These are phyloP conservation scores for Excoecaria cochinchinensis DNA, from an alignment of 345 rosid genomes.

Conservation along the genomic window DNA sequence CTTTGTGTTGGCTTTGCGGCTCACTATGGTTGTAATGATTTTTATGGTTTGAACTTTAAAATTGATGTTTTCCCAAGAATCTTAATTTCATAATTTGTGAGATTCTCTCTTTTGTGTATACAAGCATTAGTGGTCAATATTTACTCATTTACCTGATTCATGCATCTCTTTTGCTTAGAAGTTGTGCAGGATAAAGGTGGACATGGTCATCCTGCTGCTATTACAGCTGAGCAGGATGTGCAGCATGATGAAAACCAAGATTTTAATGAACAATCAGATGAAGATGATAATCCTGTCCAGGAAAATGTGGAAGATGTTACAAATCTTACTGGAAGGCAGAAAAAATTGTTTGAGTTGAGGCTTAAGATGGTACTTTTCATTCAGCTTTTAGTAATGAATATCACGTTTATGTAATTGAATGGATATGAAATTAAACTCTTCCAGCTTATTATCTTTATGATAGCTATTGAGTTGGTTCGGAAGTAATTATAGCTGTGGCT, in stretches of 20 bases:
- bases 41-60: neutral
- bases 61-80: neutral
- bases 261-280: slow-evolving; percentile 44
- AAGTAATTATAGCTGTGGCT: slow-evolving; percentile 5
- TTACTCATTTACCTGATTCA: neutral
- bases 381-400: neutral
- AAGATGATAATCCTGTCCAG: slow-evolving; percentile 34
- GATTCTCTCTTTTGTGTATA: neutral
- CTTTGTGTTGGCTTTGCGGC: neutral
- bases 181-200: slow-evolving; percentile 36
- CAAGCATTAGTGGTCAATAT: neutral
- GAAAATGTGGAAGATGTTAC: slow-evolving; percentile 51
- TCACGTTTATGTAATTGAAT: neutral
- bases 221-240: slow-evolving; percentile 31
- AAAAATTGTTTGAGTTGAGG: slow-evolving; percentile 69
- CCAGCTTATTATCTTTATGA: neutral
- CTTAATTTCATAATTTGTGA: neutral
- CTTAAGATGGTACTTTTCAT: slow-evolving; percentile 65
- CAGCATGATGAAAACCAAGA: slow-evolving; percentile 32
- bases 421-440: slow-evolving; percentile 3
- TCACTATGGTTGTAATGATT: no score
- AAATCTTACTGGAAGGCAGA: slow-evolving; percentile 84
- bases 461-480: slow-evolving; percentile 1
- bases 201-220: slow-evolving; percentile 17
- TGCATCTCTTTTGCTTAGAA: slow-evolving; percentile 26